Conservation (phyloP, 345 rosid species). For the Heritiera littoralis region DNA sequence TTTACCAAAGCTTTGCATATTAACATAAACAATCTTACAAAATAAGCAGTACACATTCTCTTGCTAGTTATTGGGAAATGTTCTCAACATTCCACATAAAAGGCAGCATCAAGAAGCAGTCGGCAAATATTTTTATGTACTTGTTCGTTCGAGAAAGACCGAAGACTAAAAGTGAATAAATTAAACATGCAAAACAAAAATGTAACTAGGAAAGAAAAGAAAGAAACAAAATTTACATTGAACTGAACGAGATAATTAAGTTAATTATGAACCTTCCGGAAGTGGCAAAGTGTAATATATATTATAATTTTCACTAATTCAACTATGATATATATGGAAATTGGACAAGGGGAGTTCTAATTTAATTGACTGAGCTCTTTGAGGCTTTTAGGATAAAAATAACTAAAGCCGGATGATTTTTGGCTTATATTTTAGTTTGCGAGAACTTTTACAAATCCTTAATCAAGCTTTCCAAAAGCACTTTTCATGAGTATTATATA, state of each 20-base stretch:
- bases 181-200: not conserved
- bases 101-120: constrained; percentile 8
- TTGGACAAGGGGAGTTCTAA: not conserved
- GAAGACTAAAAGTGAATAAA: not conserved
- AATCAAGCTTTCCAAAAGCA: not conserved
- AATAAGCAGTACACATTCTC: not conserved
- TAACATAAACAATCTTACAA: constrained; percentile 18
- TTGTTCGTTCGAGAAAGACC: not conserved
- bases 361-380: not conserved
- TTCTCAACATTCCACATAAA: not conserved
- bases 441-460: not conserved
- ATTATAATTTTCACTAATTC: not conserved
- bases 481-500: not conserved
- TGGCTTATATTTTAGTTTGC: constrained; percentile 4
- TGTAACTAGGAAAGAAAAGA: not conserved
- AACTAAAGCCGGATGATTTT: not conserved
- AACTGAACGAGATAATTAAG: not conserved
- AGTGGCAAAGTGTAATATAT: not conserved
- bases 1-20: constrained; percentile 8
- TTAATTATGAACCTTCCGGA: not conserved
- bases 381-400: constrained; percentile 4
- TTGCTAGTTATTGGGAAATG: not conserved
- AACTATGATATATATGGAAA: too few relatives aligned
- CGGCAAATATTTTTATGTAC: constrained; percentile 16
- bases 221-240: not conserved